A percentile compares a stretch with the other conserved stretches of the same genome.
These are phyloP conservation scores for Trypanosoma boissoni DNA, from an alignment of 208 protist species.

Conservation along the genomic window DNA sequence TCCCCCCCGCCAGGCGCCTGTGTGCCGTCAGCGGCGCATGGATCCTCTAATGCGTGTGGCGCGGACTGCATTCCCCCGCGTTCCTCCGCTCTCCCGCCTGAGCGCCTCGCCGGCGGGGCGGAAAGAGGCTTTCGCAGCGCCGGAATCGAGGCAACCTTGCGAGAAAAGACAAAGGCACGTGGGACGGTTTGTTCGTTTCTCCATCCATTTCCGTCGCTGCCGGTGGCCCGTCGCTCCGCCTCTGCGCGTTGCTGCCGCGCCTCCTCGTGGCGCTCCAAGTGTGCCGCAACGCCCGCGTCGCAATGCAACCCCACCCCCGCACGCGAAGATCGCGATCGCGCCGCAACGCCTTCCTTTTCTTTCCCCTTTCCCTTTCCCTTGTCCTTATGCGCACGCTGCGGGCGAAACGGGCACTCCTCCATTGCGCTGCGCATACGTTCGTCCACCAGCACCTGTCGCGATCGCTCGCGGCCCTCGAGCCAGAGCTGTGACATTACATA, in stretches of 20 bases:
- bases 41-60: background rate
- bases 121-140: constrained; percentile 49
- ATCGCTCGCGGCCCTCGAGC: constrained; percentile 28
- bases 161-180: constrained; percentile 35
- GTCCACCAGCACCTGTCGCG: constrained; percentile 19
- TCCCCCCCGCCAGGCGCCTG: no score
- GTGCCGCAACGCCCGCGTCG: constrained; percentile 34
- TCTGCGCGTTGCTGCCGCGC: constrained; percentile 34
- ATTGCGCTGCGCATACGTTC: constrained; percentile 28
- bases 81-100: background rate
- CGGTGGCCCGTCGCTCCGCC: constrained; percentile 24
- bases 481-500: constrained; percentile 59
- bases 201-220: constrained; percentile 29
- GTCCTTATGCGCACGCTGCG: no score
- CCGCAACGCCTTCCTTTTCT: background rate
- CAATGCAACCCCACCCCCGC: background rate
- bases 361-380: no score
- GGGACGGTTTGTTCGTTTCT: constrained; percentile 36
- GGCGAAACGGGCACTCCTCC: constrained; percentile 48
- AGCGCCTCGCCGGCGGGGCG: background rate
- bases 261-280: constrained; percentile 35
- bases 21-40: no score
- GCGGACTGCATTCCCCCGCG: background rate
- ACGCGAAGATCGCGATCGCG: constrained; percentile 1
- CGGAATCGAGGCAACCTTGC: constrained; percentile 34